Percentiles rank a stretch among this genome's conserved stretches.
These are phyloP conservation scores for Tetraselmis striata DNA, from an alignment of 139 green algal species.

Conservation along the genomic window DNA sequence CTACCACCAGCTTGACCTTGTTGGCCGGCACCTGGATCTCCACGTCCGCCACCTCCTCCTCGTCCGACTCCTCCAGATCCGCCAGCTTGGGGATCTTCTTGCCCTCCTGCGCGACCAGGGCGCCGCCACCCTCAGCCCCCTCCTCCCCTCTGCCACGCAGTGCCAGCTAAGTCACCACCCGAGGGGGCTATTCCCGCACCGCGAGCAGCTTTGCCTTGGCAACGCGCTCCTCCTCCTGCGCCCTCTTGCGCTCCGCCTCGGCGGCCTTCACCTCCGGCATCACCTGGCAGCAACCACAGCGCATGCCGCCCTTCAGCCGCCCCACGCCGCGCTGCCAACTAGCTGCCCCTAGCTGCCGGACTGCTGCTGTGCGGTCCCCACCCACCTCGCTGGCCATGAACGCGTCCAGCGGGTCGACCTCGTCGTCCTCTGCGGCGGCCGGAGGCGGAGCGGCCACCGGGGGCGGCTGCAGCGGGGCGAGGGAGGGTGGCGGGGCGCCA, in stretches of 20 bases:
- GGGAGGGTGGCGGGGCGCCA: not conserved
- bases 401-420: constrained; percentile 75
- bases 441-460: not conserved
- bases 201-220: constrained; percentile 31
- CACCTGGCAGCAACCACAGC: constrained; percentile 14
- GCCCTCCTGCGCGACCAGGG: constrained; percentile 24
- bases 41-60: constrained; percentile 56
- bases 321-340: constrained; percentile 5
- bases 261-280: constrained; percentile 56
- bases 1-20: constrained; percentile 80
- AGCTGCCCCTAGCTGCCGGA: not conserved
- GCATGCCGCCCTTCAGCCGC: not conserved
- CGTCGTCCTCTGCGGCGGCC: constrained; percentile 30
- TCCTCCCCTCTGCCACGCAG: constrained; percentile 11
- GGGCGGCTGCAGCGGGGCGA: not conserved
- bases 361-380: too few species aligned
- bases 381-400: constrained; percentile 74
- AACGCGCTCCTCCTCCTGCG: constrained; percentile 44
- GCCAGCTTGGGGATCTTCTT: constrained; percentile 30
- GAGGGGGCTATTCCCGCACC: too few species aligned
- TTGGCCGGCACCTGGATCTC: constrained; percentile 54
- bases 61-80: constrained; percentile 36
- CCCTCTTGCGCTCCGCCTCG: not conserved
- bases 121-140: not conserved
- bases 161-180: too few species aligned